These are phyloP conservation scores for Baeospora myosura DNA, from an alignment of 1,284 basidiomycete genomes.

Conservation along the genomic window DNA sequence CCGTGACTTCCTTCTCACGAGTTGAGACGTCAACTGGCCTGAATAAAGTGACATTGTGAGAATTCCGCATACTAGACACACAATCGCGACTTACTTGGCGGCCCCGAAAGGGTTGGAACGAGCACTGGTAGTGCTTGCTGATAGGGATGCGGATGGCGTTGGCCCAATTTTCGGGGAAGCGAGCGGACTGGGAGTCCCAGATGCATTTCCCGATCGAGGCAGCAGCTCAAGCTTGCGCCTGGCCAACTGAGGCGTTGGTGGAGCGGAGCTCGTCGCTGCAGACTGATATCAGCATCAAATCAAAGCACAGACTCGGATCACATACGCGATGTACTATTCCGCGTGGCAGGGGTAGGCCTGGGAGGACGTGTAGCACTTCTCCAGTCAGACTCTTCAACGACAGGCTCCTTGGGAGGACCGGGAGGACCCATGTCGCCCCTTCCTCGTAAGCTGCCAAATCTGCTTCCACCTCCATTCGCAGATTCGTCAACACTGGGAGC, in stretches of 20 bases:
- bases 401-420: constrained; percentile 30
- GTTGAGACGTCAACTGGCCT: constrained; percentile 82
- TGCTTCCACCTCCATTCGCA: constrained; percentile 35
- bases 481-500: constrained; percentile 22
- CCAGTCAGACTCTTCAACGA: constrained; percentile 56
- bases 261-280: constrained; percentile 63
- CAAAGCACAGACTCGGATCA: constrained; percentile 9
- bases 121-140: constrained; percentile 32
- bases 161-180: constrained; percentile 66
- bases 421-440: constrained; percentile 48
- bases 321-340: constrained; percentile 58
- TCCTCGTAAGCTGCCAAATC: constrained; percentile 43
- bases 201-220: constrained; percentile 62
- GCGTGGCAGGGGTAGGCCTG: constrained; percentile 32
- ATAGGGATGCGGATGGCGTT: constrained; percentile 35
- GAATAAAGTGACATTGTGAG: constrained; percentile 9
- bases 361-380: constrained; percentile 39
- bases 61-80: not conserved
- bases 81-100: constrained; percentile 52
- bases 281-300: constrained; percentile 10
- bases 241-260: constrained; percentile 69
- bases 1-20: constrained; percentile 68
- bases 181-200: constrained; percentile 60
- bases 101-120: constrained; percentile 79
- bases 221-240: constrained; percentile 79